Evolutionary conservation across 352 stramenopile genomes (phyloP).

Genomic region (Globisporangium perplexum): DNA sequence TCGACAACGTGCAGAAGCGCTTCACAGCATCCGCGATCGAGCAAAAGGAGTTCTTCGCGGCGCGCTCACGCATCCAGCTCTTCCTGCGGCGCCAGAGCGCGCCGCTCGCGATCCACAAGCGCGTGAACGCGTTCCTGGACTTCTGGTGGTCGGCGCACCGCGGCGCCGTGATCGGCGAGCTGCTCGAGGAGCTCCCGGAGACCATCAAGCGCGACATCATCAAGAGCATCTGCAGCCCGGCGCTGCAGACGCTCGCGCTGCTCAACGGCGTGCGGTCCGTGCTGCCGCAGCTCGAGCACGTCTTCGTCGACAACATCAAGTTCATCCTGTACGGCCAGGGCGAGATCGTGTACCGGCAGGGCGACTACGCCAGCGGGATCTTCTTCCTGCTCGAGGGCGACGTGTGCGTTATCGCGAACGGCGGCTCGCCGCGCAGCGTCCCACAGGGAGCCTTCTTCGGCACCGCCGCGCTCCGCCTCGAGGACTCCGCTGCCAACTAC

Average conservation of each 20-base stretch:
- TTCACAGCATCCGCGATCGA: conserved; percentile 70
- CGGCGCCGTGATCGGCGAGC: conserved; percentile 47
- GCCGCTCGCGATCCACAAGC: conserved; percentile 47
- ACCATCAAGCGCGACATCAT: conserved; percentile 58
- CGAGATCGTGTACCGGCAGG: conserved; percentile 59
- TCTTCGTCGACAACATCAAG: conserved; percentile 58
- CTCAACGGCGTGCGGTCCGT: conserved; percentile 41
- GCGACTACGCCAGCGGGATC: conserved; percentile 43
- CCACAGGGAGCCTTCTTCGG: conserved; percentile 51
- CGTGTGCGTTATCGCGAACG: conserved; percentile 39
- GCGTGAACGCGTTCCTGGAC: conserved; percentile 62
- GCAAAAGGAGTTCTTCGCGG: conserved; percentile 68
- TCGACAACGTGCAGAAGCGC: conserved; percentile 74
- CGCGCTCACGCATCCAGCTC: conserved; percentile 49
- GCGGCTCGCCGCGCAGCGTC: conserved; percentile 26
- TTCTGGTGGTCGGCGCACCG: conserved; percentile 74
- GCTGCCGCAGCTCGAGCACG: conserved; percentile 34
- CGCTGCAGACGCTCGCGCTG: conserved; percentile 43
- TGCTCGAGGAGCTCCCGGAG: conserved; percentile 51
- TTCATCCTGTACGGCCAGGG: conserved; percentile 69
- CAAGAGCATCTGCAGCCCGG: conserved; percentile 52
- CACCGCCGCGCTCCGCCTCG: conserved; percentile 29
- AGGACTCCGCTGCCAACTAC: conserved; percentile 34
- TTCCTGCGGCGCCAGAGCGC: conserved; percentile 64
- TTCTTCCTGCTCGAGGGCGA: conserved; percentile 61